Evolutionary conservation across 108 stramenopile species (phyloP).

Genomic region (Mediolabrus comicus): DNA sequence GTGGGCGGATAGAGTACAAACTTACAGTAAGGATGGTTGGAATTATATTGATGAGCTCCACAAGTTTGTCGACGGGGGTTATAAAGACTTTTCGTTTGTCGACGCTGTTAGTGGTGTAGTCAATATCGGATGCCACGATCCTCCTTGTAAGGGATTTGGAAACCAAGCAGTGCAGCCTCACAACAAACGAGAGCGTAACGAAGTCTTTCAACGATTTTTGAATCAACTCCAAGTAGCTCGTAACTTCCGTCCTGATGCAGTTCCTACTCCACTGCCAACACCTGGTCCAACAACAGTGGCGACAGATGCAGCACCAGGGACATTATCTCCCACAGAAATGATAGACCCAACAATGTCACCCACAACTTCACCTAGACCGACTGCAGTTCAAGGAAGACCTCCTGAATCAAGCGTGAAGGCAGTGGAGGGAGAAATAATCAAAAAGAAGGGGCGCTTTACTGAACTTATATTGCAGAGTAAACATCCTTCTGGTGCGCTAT

Average conservation of each 20-base stretch:
- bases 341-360: constrained; percentile 12
- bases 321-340: constrained; percentile 5
- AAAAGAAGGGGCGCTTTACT: constrained; percentile 1
- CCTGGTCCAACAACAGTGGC: constrained; percentile 16
- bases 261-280: constrained; percentile 29
- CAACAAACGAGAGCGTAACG: constrained; percentile 33
- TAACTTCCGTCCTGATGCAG: constrained; percentile 25
- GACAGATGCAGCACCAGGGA: neutral
- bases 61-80: constrained; percentile 35
- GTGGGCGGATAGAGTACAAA: constrained; percentile 47
- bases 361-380: constrained; percentile 20
- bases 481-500: constrained; percentile 24
- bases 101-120: constrained; percentile 32
- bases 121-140: constrained; percentile 40
- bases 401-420: constrained; percentile 3
- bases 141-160: constrained; percentile 31
- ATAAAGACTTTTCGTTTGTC: constrained; percentile 37
- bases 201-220: constrained; percentile 34
- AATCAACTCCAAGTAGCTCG: constrained; percentile 22
- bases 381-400: constrained; percentile 19
- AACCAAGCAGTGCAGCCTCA: constrained; percentile 18
- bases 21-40: constrained; percentile 37
- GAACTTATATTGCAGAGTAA: constrained; percentile 22
- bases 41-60: constrained; percentile 36
- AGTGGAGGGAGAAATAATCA: constrained; percentile 10